Base-by-base conservation (phyloP, 2,329 filamentous ascomycete species). In the Exophiala spinifera region DNA sequence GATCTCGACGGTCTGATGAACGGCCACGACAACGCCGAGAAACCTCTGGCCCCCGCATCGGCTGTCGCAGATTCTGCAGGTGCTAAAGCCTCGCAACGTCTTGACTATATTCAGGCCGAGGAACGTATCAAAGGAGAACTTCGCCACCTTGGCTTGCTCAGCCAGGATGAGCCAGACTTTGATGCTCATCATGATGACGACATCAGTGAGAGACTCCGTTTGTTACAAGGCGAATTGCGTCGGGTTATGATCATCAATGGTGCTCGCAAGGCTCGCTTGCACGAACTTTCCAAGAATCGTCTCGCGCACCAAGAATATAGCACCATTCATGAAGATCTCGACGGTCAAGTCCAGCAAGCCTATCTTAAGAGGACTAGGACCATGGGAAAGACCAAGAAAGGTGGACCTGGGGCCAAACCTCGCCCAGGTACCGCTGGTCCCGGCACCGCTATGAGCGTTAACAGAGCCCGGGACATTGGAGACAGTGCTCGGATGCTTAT, bases 271-370 rank as follows among this genome's bases (percentile, higher is more conserved):
- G 80, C 89, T 5, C 84, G 91, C 2, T 78, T 99, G 10, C 84
- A 89, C 1, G 91, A 96, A 34, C 80, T 96, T 23, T 89, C 94
- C 6, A 88, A 91, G 64, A 91, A 96, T 69, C 86, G 90, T 61
- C 92, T 99, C 83, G 94, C 94, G 0, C 86, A 94, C 73, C 94
- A 99, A 68, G 94, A 99, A 70, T 99, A 96, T 76, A 88, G 87
- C 70, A 96, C 91, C 52, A 99, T 99, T 64, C 86, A 95, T 47
- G 94, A 99, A 69, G 94, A 99, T 69, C 84, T 99, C 19, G 94
- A 99, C 76, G 85, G 86, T 39, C 94, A 97, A 69, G 91, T 97
- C 39, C 91, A 97, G 67, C 87, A 89, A 48, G 92, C 94, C 3
- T 99, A 97, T 67, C 84, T 95, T 42, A 99, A 99, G 75, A 88